Evolutionary conservation across 2,329 filamentous ascomycete species (phyloP), one percentile per base, ranked within the genome.

Genomic region (Leptodontidium sp.): DNA sequence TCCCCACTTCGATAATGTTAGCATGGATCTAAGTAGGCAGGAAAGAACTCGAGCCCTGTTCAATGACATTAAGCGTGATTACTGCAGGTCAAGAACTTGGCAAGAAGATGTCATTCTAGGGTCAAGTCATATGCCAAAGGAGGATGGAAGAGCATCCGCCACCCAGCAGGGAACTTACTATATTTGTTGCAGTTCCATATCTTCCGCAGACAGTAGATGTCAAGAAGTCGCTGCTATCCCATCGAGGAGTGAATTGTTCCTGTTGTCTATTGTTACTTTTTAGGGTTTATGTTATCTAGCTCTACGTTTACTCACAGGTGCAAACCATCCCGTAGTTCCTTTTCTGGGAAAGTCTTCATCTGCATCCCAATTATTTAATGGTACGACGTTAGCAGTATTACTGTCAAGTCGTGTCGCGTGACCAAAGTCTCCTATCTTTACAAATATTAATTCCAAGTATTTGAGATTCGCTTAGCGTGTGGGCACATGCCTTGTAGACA

Each of bases 171-270:
- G 29, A 32, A 52, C 57, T n/a, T 61, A 61, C 65, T 3, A 67
- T 24, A 29, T 67, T 67, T 9, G 47, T 64, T 15, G 24, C 38
- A 32, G 38, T 43, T 26, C 40, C 65, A 32, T 32, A 65, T n/a
- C 26, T 14, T n/a, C 57, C 57, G n/a, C 57, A 61, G 24, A 61
- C 35, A n/a, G 29, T 26, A 26, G 47, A 64, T 17, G 47, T 40
- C 9, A 4, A 15, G 43, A 21, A 64, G 38, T 68, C 61, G 1
- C 8, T n/a, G 17, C 21, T 55, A 14, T 68, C 52, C 67, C 62
- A 65, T 24, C 67, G 32, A 17, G 35, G 21, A 8, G 45, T 47
- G 29, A 65, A 68, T 40, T 65, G 62, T 45, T 68, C 62, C 57
- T 68, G 17, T 45, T 17, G 26, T 52, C 11, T 17, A 5, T n/a